These are phyloP conservation scores for Helichrysum umbraculigerum DNA, from an alignment of 129 eudicot species.

Conservation along the genomic window DNA sequence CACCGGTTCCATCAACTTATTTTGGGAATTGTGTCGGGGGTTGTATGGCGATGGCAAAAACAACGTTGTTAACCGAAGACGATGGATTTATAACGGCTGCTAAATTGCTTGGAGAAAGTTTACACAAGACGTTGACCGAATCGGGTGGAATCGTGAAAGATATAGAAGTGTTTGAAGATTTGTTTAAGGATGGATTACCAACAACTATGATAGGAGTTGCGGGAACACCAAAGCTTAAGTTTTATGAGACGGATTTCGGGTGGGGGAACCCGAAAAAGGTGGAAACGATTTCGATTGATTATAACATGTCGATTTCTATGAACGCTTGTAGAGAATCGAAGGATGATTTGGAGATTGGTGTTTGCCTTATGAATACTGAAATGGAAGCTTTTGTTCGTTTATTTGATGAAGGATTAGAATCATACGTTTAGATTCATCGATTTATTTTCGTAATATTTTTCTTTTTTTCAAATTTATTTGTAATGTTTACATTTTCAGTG, in stretches of 20 bases:
- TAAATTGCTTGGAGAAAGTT: slow-evolving; percentile 16
- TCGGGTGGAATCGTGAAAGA: slow-evolving; percentile 19
- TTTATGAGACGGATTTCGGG: slow-evolving; percentile 27
- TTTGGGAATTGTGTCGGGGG: slow-evolving; percentile 26
- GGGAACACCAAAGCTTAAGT: slow-evolving; percentile 12
- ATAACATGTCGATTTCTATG: slow-evolving; percentile 15
- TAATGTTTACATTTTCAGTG: too few species aligned
- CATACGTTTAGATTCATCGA: not conserved
- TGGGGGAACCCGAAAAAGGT: slow-evolving; percentile 26
- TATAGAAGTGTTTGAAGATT: not conserved
- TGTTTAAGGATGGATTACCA: slow-evolving; percentile 4
- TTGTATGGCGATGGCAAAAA: slow-evolving; percentile 11
- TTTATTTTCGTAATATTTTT: too few species aligned
- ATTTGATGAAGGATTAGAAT: slow-evolving; percentile 28
- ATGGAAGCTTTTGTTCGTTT: slow-evolving; percentile 35
- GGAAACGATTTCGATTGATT: slow-evolving; percentile 25
- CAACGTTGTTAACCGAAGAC: not conserved
- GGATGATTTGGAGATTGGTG: slow-evolving; percentile 38
- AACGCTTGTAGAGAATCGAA: slow-evolving; percentile 23
- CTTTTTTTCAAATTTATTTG: too few species aligned
- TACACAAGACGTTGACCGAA: slow-evolving; percentile 4
- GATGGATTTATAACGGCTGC: not conserved
- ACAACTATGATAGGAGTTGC: slow-evolving; percentile 16
- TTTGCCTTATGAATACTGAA: slow-evolving; percentile 25
- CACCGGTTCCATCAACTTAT: slow-evolving; percentile 16